phyloP scores from a whole-genome alignment of 352 stramenopile genomes.

The Aphanomyces invadans region DNA sequence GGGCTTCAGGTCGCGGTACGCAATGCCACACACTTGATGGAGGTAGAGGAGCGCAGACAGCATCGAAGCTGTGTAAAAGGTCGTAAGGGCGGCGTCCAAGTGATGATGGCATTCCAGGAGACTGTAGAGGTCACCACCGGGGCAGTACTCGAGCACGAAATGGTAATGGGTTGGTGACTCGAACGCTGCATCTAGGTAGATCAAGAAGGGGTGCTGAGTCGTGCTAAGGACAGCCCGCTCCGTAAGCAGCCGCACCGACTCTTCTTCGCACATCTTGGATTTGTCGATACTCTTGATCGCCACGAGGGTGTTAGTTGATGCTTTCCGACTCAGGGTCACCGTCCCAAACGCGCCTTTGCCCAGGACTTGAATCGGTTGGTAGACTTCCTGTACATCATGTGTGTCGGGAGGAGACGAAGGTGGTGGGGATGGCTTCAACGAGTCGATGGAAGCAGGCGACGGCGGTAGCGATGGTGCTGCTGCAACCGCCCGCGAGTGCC shows the following conservation, averaged over 20 bases:
- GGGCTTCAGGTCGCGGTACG: conserved; percentile 88
- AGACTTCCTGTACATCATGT: conserved; percentile 8
- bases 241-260: conserved; percentile 12
- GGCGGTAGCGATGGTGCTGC: not conserved
- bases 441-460: not conserved
- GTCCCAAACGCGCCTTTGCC: conserved; percentile 19
- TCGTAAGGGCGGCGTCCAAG: conserved; percentile 86
- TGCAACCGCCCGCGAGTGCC: not conserved
- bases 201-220: conserved; percentile 11
- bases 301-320: conserved; percentile 15
- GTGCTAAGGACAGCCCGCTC: conserved; percentile 4
- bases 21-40: conserved; percentile 54
- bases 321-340: conserved; percentile 14
- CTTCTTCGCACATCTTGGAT: conserved; percentile 14
- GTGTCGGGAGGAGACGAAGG: not conserved
- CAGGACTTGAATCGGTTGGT: conserved; percentile 16
- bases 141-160: conserved; percentile 67
- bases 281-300: conserved; percentile 26
- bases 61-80: conserved; percentile 97
- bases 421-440: not conserved
- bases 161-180: conserved; percentile 28
- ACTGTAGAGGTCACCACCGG: conserved; percentile 84
- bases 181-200: conserved; percentile 13
- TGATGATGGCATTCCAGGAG: conserved; percentile 88
- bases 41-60: conserved; percentile 89